Evolutionary conservation across 2,329 filamentous ascomycete genomes (phyloP), one percentile per base, ranked within the genome.

Genomic region (Allantophomopsis lycopodina): DNA sequence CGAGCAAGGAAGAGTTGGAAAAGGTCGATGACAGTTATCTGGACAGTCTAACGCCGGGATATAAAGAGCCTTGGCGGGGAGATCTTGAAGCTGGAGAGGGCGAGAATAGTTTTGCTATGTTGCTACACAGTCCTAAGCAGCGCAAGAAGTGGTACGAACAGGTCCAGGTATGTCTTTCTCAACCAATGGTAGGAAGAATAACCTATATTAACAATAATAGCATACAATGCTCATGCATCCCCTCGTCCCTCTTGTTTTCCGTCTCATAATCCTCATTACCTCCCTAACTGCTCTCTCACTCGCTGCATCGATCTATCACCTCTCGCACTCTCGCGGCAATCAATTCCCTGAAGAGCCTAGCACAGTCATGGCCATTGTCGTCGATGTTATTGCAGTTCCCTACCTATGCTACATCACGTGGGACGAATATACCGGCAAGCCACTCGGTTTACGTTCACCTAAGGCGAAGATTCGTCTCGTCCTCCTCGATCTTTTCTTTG

Each of bases 341-440:
- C 42, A 58, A 54, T 57, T 63, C 21, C 60, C 66, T 2, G 78
- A 85, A 55, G 76, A 73, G 21, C 76, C 81, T 32, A 93, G 91
- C 38, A 83, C 86, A 7, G 73, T 87, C 43, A 87, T 96, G 63
- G 89, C 89, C 21, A 80, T 96, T 40, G 75, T 85, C 30, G 83
- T 98, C 32, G 89, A 96, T 59, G 77, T 81, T 6, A 71, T 96
- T 12, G 89, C 91, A 3, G 71, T 96, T 42, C 76, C 89, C 2
- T 98, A 96, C 60, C 81, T 93, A 40, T 64, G 83, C 37, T 96
- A 94, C 62, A 91, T 96, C 63, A 93, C 88, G 17, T 94, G 80
- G 63, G 91, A 98, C 55, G 91, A 98, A 62, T 96, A 95, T 61
- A 91, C 85, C 5, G 85, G 86, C 21, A 93, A 93, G 56, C 91